Evolutionary conservation across 2,329 filamentous ascomycete species (phyloP).

Genomic region (Corynespora cassiicola): DNA sequence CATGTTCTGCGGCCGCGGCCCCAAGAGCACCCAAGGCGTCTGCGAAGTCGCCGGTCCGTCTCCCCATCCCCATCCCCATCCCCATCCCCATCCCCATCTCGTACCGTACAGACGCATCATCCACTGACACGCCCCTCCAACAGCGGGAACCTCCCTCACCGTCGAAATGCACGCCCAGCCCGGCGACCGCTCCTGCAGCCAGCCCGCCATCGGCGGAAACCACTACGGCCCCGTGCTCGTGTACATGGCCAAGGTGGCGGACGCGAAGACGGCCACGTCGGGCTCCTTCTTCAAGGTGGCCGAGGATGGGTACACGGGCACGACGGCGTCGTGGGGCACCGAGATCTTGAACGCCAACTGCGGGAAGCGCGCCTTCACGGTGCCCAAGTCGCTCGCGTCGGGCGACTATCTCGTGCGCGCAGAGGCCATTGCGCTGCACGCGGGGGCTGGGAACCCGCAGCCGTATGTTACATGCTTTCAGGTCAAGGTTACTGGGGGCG

Average conservation of each 20-base stretch:
- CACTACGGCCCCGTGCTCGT: constrained; percentile 46
- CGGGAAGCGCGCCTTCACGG: constrained; percentile 43
- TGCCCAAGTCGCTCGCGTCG: constrained; percentile 38
- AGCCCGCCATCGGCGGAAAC: constrained; percentile 44
- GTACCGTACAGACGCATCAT: not conserved
- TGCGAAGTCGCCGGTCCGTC: constrained; percentile 43
- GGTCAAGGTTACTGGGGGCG: constrained; percentile 44
- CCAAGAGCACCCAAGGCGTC: constrained; percentile 27
- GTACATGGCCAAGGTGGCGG: constrained; percentile 47
- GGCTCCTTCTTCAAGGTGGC: constrained; percentile 47
- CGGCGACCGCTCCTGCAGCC: constrained; percentile 34
- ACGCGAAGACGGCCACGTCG: constrained; percentile 37
- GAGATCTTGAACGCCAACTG: constrained; percentile 48
- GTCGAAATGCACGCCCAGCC: constrained; percentile 48
- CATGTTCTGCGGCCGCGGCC: constrained; percentile 45
- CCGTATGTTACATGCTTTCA: constrained; percentile 47
- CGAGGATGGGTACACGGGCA: constrained; percentile 44
- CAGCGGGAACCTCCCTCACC: constrained; percentile 40
- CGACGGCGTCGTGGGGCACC: constrained; percentile 43
- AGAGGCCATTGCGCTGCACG: constrained; percentile 43
- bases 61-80: not conserved
- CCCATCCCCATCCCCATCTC: not conserved
- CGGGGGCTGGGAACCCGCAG: constrained; percentile 37
- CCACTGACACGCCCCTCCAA: constrained; percentile 14
- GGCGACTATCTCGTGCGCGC: constrained; percentile 43